These are phyloP conservation scores for Diplodia scrobiculata DNA, from an alignment of 2,329 filamentous ascomycete genomes.

Conservation along the genomic window DNA sequence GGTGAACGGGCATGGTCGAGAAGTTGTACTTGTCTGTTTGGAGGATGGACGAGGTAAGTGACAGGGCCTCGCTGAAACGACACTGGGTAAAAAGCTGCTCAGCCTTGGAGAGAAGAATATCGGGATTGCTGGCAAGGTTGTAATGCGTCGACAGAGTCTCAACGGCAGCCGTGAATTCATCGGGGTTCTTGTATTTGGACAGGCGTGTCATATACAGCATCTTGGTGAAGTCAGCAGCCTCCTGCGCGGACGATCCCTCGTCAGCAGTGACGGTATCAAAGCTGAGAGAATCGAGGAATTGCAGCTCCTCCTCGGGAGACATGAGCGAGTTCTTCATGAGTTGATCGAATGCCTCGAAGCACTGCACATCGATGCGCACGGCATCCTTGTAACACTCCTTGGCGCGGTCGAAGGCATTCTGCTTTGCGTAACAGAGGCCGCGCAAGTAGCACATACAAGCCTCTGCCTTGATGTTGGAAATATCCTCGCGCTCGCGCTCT, in stretches of 20 bases:
- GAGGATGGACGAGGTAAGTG: slow-evolving; percentile 80
- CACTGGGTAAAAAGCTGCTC: slow-evolving; percentile 94
- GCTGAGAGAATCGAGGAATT: slow-evolving; percentile 82
- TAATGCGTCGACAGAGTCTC: slow-evolving; percentile 94
- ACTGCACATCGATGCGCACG: slow-evolving; percentile 94
- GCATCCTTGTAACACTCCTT: slow-evolving; percentile 99
- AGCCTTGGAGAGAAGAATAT: slow-evolving; percentile 85
- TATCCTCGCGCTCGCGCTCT: slow-evolving; percentile 68
- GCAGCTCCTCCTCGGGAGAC: slow-evolving; percentile 84
- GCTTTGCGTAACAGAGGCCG: slow-evolving; percentile 91
- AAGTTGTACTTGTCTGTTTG: slow-evolving; percentile 87
- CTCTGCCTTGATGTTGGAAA: slow-evolving; percentile 79
- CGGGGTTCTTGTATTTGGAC: slow-evolving; percentile 90
- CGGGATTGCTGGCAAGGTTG: slow-evolving; percentile 79
- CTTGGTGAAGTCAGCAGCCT: slow-evolving; percentile 89
- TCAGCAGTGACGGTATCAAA: slow-evolving; percentile 77
- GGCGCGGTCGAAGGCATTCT: slow-evolving; percentile 94
- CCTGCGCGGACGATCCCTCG: slow-evolving; percentile 69
- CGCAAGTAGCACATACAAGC: slow-evolving; percentile 96
- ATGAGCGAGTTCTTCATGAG: slow-evolving; percentile 95
- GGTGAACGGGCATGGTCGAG: slow-evolving; percentile 81
- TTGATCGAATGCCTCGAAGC: slow-evolving; percentile 97
- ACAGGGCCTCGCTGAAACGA: slow-evolving; percentile 82
- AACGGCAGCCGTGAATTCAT: slow-evolving; percentile 78
- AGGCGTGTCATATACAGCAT: slow-evolving; percentile 95